phyloP scores from a whole-genome alignment of 1,139 yeast genomes.

The Entelexis sorbosivorans region DNA sequence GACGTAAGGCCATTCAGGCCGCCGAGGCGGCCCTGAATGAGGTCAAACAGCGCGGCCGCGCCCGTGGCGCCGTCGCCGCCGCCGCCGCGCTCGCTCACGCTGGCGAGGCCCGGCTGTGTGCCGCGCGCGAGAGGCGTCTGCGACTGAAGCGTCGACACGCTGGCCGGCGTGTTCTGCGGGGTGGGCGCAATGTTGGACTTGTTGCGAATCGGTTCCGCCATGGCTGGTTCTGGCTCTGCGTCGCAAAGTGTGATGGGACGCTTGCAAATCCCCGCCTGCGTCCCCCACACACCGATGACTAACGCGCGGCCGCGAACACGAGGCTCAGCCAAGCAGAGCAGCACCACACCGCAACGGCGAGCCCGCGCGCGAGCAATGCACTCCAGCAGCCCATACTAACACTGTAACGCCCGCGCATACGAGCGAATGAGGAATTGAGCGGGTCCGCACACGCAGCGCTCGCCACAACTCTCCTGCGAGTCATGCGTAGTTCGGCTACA shows the following conservation, averaged over 20 bases:
- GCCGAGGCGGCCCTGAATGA: slow-evolving; percentile 87
- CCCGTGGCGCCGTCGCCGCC: slow-evolving; percentile 40
- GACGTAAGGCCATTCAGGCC: slow-evolving; percentile 74
- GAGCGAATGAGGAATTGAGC: too few relatives aligned
- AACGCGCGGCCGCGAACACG: neutral
- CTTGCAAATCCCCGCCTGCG: neutral
- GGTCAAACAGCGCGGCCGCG: slow-evolving; percentile 64
- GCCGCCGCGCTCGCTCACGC: slow-evolving; percentile 52
- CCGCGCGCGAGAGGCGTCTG: slow-evolving; percentile 44
- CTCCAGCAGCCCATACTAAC: too few relatives aligned
- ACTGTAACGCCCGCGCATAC: too few relatives aligned
- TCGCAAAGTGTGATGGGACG: neutral
- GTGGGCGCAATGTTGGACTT: slow-evolving; percentile 57
- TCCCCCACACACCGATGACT: neutral
- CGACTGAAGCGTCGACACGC: slow-evolving; percentile 40
- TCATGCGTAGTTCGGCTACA: too few relatives aligned
- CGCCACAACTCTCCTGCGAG: too few relatives aligned
- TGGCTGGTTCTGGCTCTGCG: neutral
- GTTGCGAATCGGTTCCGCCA: slow-evolving; percentile 25
- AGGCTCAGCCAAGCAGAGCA: neutral
- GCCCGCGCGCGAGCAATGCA: too few relatives aligned
- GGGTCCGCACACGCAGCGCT: too few relatives aligned
- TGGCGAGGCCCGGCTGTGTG: slow-evolving; percentile 45
- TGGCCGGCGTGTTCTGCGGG: slow-evolving; percentile 96
- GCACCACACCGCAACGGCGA: too few relatives aligned